phyloP scores from a whole-genome alignment of 2,329 filamentous ascomycete species.

The Pseudopithomyces chartarum region DNA sequence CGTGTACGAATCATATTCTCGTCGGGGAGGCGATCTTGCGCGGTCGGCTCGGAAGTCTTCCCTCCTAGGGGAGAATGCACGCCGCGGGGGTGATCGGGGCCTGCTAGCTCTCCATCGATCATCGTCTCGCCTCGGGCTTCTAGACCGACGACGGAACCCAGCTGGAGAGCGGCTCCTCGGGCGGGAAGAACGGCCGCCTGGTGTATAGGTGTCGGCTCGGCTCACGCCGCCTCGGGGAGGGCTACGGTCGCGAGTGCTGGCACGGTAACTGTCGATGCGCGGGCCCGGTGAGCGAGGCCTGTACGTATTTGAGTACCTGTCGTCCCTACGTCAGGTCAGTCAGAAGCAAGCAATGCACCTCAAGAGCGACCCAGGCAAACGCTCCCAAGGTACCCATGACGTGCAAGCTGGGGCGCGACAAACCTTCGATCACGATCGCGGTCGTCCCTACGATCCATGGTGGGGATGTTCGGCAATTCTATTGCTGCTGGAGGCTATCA shows the following conservation, averaged over 20 bases:
- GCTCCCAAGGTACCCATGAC: background rate
- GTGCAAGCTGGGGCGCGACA: constrained; percentile 32
- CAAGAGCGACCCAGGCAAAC: too few species aligned
- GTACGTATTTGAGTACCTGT: constrained; percentile 46
- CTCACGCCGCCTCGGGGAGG: constrained; percentile 42
- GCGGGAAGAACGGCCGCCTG: constrained; percentile 39
- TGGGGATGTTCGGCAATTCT: constrained; percentile 10
- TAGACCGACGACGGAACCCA: constrained; percentile 44
- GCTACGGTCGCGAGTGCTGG: constrained; percentile 28
- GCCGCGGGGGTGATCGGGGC: constrained; percentile 56
- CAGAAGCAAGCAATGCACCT: background rate
- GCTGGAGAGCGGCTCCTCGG: constrained; percentile 46
- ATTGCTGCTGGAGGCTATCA: background rate
- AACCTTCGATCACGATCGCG: constrained; percentile 52
- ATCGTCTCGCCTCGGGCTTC: constrained; percentile 46
- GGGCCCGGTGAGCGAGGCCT: constrained; percentile 42
- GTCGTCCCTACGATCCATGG: constrained; percentile 44
- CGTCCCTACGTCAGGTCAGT: constrained; percentile 35
- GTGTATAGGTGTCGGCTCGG: constrained; percentile 49
- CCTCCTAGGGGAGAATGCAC: constrained; percentile 47
- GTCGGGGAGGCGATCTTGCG: constrained; percentile 47
- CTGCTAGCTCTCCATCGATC: constrained; percentile 51
- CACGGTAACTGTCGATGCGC: constrained; percentile 44
- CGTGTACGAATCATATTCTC: constrained; percentile 45
- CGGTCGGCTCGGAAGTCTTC: constrained; percentile 45